Evolutionary conservation across 805 yeast genomes (phyloP).

Genomic region (Teunomyces gatunensis): DNA sequence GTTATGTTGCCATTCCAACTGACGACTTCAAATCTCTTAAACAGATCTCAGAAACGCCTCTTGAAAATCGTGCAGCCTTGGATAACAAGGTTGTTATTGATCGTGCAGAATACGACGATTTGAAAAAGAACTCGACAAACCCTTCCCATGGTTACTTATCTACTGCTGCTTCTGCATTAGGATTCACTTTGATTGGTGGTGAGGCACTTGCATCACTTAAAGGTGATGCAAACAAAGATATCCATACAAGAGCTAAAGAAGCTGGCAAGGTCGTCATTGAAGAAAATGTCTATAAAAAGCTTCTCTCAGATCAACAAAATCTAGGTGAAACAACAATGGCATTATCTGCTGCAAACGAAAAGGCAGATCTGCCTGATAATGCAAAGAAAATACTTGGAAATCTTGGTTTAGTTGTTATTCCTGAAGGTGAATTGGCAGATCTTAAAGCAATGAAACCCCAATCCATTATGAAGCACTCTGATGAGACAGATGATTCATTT

Average conservation of each 20-base stretch:
- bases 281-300: slow-evolving; percentile 9
- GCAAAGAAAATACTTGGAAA: slow-evolving; percentile 6
- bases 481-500: slow-evolving; percentile 10
- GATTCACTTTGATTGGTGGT: slow-evolving; percentile 8
- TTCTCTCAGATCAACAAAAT: not conserved
- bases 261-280: slow-evolving; percentile 16
- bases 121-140: slow-evolving; percentile 7
- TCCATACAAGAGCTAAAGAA: slow-evolving; percentile 16
- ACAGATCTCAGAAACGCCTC: not conserved
- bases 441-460: slow-evolving; percentile 1
- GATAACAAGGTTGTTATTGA: slow-evolving; percentile 5
- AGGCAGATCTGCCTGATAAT: slow-evolving; percentile 4
- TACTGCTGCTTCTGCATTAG: slow-evolving; percentile 8
- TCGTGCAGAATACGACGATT: slow-evolving; percentile 1
- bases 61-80: slow-evolving; percentile 2
- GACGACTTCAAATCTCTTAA: slow-evolving; percentile 1
- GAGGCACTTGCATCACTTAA: slow-evolving; percentile 12
- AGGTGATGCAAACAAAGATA: slow-evolving; percentile 11
- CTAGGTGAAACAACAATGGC: not conserved
- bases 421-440: slow-evolving; percentile 7
- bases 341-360: not conserved
- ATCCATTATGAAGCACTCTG: not conserved
- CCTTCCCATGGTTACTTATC: slow-evolving; percentile 13
- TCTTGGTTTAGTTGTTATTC: slow-evolving; percentile 6
- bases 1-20: slow-evolving; percentile 20